These are phyloP conservation scores for Colletotrichum limetticola DNA, from an alignment of 2,329 filamentous ascomycete genomes.

Conservation along the genomic window DNA sequence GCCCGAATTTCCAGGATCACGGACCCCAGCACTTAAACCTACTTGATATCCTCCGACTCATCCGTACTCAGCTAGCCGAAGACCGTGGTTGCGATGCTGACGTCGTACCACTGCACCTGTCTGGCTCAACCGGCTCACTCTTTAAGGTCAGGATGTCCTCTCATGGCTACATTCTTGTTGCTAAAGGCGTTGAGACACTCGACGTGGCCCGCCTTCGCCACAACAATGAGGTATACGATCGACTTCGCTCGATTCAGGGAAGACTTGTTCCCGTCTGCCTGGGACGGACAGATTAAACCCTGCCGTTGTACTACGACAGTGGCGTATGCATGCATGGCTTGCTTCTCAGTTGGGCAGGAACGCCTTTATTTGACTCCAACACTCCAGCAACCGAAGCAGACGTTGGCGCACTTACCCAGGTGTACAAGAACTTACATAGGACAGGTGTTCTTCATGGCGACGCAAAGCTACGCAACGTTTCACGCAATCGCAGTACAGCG, in stretches of 20 bases:
- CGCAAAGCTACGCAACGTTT: no score
- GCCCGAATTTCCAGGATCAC: constrained; percentile 43
- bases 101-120: constrained; percentile 42
- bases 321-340: constrained; percentile 45
- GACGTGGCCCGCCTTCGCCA: constrained; percentile 40
- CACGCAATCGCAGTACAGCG: no score
- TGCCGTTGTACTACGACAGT: constrained; percentile 45
- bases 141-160: constrained; percentile 50
- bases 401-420: constrained; percentile 10
- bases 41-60: constrained; percentile 40
- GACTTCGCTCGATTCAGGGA: constrained; percentile 45
- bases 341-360: constrained; percentile 47
- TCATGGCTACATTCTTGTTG: constrained; percentile 50
- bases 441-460: no score
- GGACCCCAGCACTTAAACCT: constrained; percentile 39
- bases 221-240: constrained; percentile 46
- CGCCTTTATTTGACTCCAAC: constrained; percentile 37
- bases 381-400: constrained; percentile 26
- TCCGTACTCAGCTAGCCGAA: constrained; percentile 42
- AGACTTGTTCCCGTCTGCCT: constrained; percentile 48
- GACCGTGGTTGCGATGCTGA: constrained; percentile 46
- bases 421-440: not conserved
- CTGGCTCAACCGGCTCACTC: constrained; percentile 43
- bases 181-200: constrained; percentile 48
- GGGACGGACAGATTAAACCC: constrained; percentile 41